A percentile compares a stretch with the other conserved stretches of the same genome.
These are phyloP conservation scores for Paxillus ammoniavirescens DNA, from an alignment of 768 basidiomycete species.

Conservation along the genomic window DNA sequence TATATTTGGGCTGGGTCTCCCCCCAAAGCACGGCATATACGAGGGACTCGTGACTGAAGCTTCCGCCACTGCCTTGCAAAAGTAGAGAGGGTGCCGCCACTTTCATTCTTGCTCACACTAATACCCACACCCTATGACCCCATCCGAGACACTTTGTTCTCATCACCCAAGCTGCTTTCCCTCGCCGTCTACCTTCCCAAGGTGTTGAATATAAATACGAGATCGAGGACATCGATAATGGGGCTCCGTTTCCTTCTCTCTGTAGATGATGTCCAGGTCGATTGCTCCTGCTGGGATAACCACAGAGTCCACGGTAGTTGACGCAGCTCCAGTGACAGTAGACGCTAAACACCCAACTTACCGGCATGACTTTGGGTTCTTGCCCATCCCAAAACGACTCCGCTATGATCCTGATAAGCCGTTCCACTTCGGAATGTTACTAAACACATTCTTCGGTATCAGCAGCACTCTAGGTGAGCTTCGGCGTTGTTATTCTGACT, in stretches of 20 bases:
- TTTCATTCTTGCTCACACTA: neutral
- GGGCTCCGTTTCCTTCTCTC: slow-evolving; percentile 1
- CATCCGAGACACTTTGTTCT: neutral
- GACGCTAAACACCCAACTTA: neutral
- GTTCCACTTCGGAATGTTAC: slow-evolving; percentile 44
- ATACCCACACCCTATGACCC: neutral
- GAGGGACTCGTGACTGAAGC: neutral
- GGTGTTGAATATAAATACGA: slow-evolving; percentile 1
- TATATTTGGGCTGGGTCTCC: neutral
- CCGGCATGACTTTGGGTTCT: slow-evolving; percentile 48
- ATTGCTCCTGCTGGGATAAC: neutral
- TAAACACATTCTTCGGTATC: slow-evolving; percentile 62
- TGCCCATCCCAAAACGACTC: slow-evolving; percentile 57
- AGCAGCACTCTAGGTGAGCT: slow-evolving; percentile 45
- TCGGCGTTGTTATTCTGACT: neutral
- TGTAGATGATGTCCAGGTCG: neutral
- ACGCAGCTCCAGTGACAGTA: too few relatives aligned
- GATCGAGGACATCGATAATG: neutral
- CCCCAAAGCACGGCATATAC: neutral
- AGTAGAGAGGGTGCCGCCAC: neutral
- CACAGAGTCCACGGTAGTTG: too few relatives aligned
- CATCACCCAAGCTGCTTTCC: neutral
- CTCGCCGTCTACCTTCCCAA: neutral
- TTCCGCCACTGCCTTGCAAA: too few relatives aligned
- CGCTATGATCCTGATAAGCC: slow-evolving; percentile 50